Evolutionary conservation across 2,329 filamentous ascomycete genomes (phyloP).

Genomic region (Pseudogymnoascus sp.): DNA sequence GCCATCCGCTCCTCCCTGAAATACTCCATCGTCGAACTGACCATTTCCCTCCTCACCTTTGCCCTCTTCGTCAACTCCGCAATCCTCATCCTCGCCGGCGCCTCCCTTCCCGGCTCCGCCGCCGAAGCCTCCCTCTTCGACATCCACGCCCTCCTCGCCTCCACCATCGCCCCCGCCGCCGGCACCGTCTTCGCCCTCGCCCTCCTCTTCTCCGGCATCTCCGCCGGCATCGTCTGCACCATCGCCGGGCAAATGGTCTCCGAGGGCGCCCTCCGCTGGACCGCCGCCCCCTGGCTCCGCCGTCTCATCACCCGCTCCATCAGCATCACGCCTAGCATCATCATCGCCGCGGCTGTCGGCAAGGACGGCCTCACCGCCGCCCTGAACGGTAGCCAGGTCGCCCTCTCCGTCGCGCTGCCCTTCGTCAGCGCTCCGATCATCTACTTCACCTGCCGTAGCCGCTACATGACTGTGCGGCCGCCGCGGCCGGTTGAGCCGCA

Average conservation of each 20-base stretch:
- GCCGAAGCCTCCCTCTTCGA: slow-evolving; percentile 69
- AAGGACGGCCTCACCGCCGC: slow-evolving; percentile 60
- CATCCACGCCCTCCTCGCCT: slow-evolving; percentile 65
- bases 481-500: slow-evolving; percentile 32
- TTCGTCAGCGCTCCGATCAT: slow-evolving; percentile 77
- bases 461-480: slow-evolving; percentile 66
- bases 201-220: slow-evolving; percentile 68
- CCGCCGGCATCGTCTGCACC: slow-evolving; percentile 79
- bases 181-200: slow-evolving; percentile 80
- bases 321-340: slow-evolving; percentile 72
- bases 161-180: slow-evolving; percentile 61
- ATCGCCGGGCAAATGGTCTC: slow-evolving; percentile 85
- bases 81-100: slow-evolving; percentile 73
- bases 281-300: slow-evolving; percentile 65
- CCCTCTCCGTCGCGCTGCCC: slow-evolving; percentile 67
- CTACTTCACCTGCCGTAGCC: slow-evolving; percentile 71
- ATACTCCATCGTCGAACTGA: slow-evolving; percentile 62
- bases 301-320: slow-evolving; percentile 69
- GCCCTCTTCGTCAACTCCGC: slow-evolving; percentile 77
- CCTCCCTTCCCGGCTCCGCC: slow-evolving; percentile 56
- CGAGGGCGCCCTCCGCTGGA: slow-evolving; percentile 73
- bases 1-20: slow-evolving; percentile 69
- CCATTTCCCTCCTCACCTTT: slow-evolving; percentile 68
- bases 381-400: slow-evolving; percentile 69
- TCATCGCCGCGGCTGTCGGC: slow-evolving; percentile 73